Evolutionary conservation across 805 yeast species (phyloP).

Genomic region (Candida glaebosa): DNA sequence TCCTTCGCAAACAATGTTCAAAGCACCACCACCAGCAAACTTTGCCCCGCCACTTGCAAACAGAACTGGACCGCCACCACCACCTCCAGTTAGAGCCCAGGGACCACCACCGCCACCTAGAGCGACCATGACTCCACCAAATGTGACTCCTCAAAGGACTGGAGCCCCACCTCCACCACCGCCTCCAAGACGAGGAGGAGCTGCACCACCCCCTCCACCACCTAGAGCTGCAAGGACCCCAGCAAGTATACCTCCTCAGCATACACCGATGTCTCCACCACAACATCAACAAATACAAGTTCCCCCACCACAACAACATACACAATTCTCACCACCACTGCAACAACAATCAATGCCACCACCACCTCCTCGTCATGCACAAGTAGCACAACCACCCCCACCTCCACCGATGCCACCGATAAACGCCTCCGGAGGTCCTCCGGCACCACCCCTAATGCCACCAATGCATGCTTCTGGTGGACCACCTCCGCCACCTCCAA

Average conservation of each 20-base stretch:
- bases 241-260: constrained; percentile 21
- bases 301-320: constrained; percentile 19
- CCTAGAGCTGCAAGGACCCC: constrained; percentile 18
- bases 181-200: constrained; percentile 13
- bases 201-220: constrained; percentile 27
- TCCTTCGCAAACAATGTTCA: constrained; percentile 13
- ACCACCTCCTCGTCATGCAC: constrained; percentile 18
- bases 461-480: constrained; percentile 17
- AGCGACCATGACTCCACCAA: not conserved
- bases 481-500: constrained; percentile 41
- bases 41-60: constrained; percentile 17
- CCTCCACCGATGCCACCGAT: constrained; percentile 20
- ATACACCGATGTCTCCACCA: constrained; percentile 15
- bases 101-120: constrained; percentile 17
- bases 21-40: constrained; percentile 10
- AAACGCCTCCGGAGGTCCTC: constrained; percentile 14
- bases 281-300: constrained; percentile 17
- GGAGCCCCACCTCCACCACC: constrained; percentile 23
- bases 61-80: constrained; percentile 21
- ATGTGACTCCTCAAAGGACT: constrained; percentile 7
- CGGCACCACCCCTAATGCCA: constrained; percentile 25
- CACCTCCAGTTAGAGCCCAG: constrained; percentile 18
- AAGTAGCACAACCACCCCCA: constrained; percentile 18
- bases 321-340: constrained; percentile 15
- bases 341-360: constrained; percentile 16